Evolutionary conservation across 306 rosid genomes (phyloP).

Genomic region (Corylus heterophylla): DNA sequence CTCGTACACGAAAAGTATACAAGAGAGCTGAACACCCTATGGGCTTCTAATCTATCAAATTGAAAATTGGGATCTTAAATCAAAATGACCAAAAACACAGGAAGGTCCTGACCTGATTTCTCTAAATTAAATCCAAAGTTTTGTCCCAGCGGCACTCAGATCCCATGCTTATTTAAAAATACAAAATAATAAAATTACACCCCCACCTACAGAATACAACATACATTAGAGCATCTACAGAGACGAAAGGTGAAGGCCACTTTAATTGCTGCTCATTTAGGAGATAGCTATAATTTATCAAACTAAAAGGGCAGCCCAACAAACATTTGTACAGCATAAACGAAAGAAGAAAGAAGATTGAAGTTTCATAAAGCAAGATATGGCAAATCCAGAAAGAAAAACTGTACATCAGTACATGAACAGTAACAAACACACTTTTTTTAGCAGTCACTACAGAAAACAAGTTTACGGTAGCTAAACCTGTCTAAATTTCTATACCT

Average conservation of each 20-base stretch:
- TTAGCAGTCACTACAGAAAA: neutral
- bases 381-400: neutral
- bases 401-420: neutral
- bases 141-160: slow-evolving; percentile 2
- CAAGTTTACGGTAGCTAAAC: neutral
- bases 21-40: too few species aligned
- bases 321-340: neutral
- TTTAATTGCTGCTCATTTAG: neutral
- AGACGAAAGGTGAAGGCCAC: neutral
- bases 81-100: too few species aligned
- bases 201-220: neutral
- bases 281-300: neutral
- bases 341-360: neutral
- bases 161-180: neutral
- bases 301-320: neutral
- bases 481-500: neutral
- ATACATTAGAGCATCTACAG: neutral
- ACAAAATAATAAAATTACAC: neutral
- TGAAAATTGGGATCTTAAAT: too few species aligned
- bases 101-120: too few species aligned
- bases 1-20: too few species aligned
- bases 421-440: neutral
- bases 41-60: too few species aligned
- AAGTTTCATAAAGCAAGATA: neutral
- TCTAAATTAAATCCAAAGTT: slow-evolving; percentile 3